Evolutionary conservation across 768 basidiomycete species (phyloP).

Genomic region (Xerocomus brunneocitrinus): DNA sequence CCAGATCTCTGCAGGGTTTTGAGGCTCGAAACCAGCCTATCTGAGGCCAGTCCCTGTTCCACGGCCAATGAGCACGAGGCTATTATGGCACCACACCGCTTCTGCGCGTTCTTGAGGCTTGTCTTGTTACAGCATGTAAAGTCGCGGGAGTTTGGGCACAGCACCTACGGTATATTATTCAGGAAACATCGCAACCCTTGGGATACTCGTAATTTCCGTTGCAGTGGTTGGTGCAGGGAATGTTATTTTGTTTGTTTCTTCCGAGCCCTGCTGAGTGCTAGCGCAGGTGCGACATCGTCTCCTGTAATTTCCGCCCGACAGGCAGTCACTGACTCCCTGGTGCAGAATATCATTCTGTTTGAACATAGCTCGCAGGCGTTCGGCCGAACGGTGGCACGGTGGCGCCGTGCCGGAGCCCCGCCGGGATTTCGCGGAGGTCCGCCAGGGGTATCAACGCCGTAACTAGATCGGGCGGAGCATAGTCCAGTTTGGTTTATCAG

Average conservation of each 20-base stretch:
- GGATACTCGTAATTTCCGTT: constrained; percentile 22
- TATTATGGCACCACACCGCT: constrained; percentile 11
- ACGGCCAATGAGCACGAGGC: constrained; percentile 4
- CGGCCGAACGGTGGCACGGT: background rate
- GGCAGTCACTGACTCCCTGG: background rate
- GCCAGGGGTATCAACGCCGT: constrained; percentile 10
- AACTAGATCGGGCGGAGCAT: constrained; percentile 12
- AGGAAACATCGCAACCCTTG: constrained; percentile 12
- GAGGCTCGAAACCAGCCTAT: constrained; percentile 3
- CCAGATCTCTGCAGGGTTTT: constrained; percentile 11
- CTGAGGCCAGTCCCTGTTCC: constrained; percentile 7
- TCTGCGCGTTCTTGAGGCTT: constrained; percentile 11
- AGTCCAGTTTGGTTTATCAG: background rate
- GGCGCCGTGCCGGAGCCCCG: background rate
- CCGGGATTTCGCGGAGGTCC: constrained; percentile 14
- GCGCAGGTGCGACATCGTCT: background rate
- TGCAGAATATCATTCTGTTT: background rate
- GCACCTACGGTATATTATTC: background rate
- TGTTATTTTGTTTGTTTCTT: constrained; percentile 3
- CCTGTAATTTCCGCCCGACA: constrained; percentile 8
- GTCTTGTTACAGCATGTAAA: constrained; percentile 5
- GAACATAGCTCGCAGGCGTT: background rate
- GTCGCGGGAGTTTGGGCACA: background rate
- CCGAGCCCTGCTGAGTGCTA: constrained; percentile 1
- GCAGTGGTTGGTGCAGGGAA: constrained; percentile 2